Base-by-base conservation (phyloP, 768 basidiomycete species). In the Lactarius pseudohatsudake region DNA sequence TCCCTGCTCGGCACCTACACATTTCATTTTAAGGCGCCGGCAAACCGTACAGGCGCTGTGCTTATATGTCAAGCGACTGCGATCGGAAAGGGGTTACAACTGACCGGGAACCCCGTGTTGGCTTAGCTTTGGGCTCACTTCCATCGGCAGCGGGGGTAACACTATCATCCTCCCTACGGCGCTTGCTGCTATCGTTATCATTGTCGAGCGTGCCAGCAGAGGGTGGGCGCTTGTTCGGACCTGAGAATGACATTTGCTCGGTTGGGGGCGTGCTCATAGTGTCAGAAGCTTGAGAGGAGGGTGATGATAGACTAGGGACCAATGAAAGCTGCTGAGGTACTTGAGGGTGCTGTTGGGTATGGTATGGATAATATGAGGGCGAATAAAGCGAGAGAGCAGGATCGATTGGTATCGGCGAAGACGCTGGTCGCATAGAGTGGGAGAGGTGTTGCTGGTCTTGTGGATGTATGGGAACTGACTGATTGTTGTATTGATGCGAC, bases 1-100 rank as follows among this genome's bases (percentile, higher is more conserved):
- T 0, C 94, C 94, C 47, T 94, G 85, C 75, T 95, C 94, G 2
- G 91, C 93, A 40, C 91, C 91, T 9, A 92, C 90, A 65, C 93
- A 95, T 73, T 93, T 95, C 94, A 93, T 95, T 79, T 95, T 96
- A 38, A 95, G 82, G 30, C 93, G 88, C 26, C 94, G 85, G 75
- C 94, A 96, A 13, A 95, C 92, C 0, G 91, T 94, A 69, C 94
- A 97, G 0, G 94, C 95, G 56, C 94, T 94, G 72, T 15, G 61
- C 54, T 59, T n/a, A 56, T 56, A 56, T 32, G 65, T 75, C 59
- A 75, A 30, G 60, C 63, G 58, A 41, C 8, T 64, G 30, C 55
- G n/a, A n/a, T n/a, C 54, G 63, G 34, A 59, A 40, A 36, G 3
- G 18, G 36, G 47, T 43, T 57, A 61, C 50, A 57, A 61, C 45